Evolutionary conservation across 108 stramenopile species (phyloP), one percentile per base, ranked within the genome.

Genomic region (Nitzschia putrida): DNA sequence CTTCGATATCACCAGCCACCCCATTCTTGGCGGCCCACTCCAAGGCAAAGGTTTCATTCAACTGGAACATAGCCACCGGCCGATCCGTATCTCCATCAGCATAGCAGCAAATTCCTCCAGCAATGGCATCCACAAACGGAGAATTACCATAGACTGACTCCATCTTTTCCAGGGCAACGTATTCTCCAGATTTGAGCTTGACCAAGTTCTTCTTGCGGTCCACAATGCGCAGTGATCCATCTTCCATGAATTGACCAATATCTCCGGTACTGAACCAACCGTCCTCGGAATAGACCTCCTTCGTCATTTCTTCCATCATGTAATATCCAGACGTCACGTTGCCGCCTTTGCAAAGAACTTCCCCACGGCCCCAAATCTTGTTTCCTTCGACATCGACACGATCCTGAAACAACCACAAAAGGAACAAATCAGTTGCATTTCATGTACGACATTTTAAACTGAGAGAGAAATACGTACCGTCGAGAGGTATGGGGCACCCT

Each of bases 151-250:
- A 90, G 9, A 69, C 77, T 80, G 86, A 84, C 53, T 94, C 93
- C 89, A 94, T 92, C 66, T 85, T 88, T 54, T 91, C 93, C 47
- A 94, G 68, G 8, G 88, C 88, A 49, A 97, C 83, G 74, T 97
- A 97, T 73, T 97, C 97, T 21, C 97, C 97, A 64, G 92, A 85
- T 66, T 88, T 91, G 60, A 96, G 80, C 78, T 96, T 97, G 79
- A 97, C 95, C 54, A 97, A 84, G 66, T 98, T 95, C 84, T 98
- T 95, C 74, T 88, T 88, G 22, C 91, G 88, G 59, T 93, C 91
- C 37, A 93, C 90, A 76, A 95, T 93, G 53, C 84, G 76, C 43
- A 95, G 44, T 65, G 85, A 88, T 29, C 94, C 94, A 70, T 95
- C 91, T 0, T 53, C 60, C 64, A 88, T 83, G 60, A 91, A 91